Base-by-base conservation (phyloP, 139 green algal genomes). In the Chlorella sp. region DNA sequence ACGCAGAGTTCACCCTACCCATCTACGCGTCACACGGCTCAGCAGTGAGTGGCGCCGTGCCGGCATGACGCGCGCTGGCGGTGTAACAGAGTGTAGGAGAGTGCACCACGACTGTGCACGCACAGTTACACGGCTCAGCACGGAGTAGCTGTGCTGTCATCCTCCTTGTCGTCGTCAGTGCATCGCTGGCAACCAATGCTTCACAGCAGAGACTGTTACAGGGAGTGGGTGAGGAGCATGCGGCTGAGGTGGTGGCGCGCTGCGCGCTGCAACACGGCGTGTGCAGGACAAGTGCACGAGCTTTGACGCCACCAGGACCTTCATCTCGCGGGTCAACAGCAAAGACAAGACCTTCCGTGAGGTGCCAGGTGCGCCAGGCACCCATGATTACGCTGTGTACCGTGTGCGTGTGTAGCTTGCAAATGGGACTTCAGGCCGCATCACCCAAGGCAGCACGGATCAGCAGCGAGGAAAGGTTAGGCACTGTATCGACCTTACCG, bases 361-460 rank as follows among this genome's bases (percentile, higher is more conserved):
- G 23, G 65, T 71, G 65, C 5, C 27, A 71, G 65, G 65, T 71
- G 35, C n/a, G n/a, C n/a, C n/a, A n/a, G n/a, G n/a, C n/a, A n/a
- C n/a, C n/a, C n/a, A n/a, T n/a, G n/a, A n/a, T n/a, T n/a, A n/a
- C n/a, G n/a, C n/a, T n/a, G n/a, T n/a, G 14, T 26, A 17, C 59
- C 17, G 24, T n/a, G 59, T 30, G 17, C 59, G 20, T n/a, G 59
- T 30, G 42, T 30, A 5, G 14, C 26, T 64, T n/a, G 4, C 26
- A 10, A 14, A n/a, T n/a, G n/a, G n/a, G n/a, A n/a, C n/a, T n/a
- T n/a, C n/a, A n/a, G n/a, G n/a, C n/a, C n/a, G n/a, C n/a, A n/a
- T n/a, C n/a, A n/a, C n/a, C n/a, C n/a, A n/a, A n/a, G n/a, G n/a
- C n/a, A n/a, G n/a, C n/a, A n/a, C n/a, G n/a, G n/a, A n/a, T n/a